Evolutionary conservation across 1,284 basidiomycete species (phyloP).

Genomic region (Ganoderma boninense): DNA sequence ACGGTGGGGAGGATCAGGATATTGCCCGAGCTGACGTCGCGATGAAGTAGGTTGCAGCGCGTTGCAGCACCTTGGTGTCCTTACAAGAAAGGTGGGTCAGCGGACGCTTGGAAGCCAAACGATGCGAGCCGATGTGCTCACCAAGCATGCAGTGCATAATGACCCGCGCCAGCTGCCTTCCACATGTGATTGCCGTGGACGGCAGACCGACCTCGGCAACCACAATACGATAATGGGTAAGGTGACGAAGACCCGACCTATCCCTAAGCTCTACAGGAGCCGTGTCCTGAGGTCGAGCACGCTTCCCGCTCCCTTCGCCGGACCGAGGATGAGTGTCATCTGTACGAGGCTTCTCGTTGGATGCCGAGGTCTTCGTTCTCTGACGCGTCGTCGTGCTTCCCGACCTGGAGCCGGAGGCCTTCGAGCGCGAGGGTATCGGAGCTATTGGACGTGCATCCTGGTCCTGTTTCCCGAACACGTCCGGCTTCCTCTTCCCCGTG

Average conservation of each 20-base stretch:
- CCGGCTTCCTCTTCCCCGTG: neutral
- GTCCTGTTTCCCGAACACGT: neutral
- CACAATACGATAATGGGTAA: constrained; percentile 20
- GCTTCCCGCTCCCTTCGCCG: neutral
- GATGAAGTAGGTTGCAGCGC: neutral
- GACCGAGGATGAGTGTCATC: neutral
- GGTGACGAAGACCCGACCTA: constrained; percentile 6
- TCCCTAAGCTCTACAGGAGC: neutral
- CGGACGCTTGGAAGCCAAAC: no score
- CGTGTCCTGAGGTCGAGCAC: neutral
- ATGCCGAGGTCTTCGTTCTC: neutral
- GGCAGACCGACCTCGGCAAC: constrained; percentile 21
- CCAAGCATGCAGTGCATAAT: constrained; percentile 7
- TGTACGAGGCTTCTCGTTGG: neutral
- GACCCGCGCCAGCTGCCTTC: constrained; percentile 6
- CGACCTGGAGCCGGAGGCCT: neutral
- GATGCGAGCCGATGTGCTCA: neutral
- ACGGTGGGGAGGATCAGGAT: constrained; percentile 18
- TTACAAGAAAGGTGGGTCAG: neutral
- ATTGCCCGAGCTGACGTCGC: neutral
- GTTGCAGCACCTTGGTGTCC: neutral
- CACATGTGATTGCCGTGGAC: neutral
- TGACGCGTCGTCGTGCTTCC: neutral
- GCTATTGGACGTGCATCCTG: neutral
- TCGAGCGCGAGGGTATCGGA: neutral